Evolutionary conservation across 192 early-diverging fungal genomes (phyloP), one percentile per base, ranked within the genome.

Genomic region (Haplosporangium gracile): DNA sequence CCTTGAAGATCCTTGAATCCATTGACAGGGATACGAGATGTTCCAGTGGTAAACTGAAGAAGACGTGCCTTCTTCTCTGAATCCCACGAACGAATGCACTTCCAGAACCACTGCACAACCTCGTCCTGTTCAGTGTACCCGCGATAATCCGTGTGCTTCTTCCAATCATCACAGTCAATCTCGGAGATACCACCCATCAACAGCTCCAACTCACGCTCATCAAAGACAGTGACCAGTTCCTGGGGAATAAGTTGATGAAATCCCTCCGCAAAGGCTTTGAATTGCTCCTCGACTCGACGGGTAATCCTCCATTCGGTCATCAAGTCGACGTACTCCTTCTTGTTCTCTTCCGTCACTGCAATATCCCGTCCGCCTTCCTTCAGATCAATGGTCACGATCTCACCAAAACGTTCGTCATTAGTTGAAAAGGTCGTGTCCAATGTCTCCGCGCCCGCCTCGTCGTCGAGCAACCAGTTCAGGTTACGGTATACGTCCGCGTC

Each of bases 1-100:
- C 98, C 98, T 90, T 99, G 98, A 49, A 99, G 89, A 86, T 99
- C 98, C 85, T 98, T 99, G 91, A 99, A 98, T 5, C 98, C 98
- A 77, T 98, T 99, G 79, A 98, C 97, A 18, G 97, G 98, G 78
- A 99, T 98, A 68, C 97, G 95, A 39, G 97, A 98, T 0, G 97
- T 98, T 49, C 98, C 98, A 4, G 98, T 99, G 0, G 97, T 97
- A 89, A 99, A 99, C 89, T 99, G 98, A 51, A 99, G 91, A 78
- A 99, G 88, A 60, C 97, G 95, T 7, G 96, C 94, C 88, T 96
- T 96, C 94, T 97, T 97, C 90, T 99, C 98, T 22, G 92, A 90
- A 79, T 99, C 97, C 95, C 95, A 97, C 42, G 91, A 90, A 29
- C 89, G 75, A 40, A 99, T 93, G 82, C 94, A 97, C 93, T 96